These are phyloP conservation scores for Cyberlindnera suaveolens DNA, from an alignment of 805 yeast species.

Conservation along the genomic window DNA sequence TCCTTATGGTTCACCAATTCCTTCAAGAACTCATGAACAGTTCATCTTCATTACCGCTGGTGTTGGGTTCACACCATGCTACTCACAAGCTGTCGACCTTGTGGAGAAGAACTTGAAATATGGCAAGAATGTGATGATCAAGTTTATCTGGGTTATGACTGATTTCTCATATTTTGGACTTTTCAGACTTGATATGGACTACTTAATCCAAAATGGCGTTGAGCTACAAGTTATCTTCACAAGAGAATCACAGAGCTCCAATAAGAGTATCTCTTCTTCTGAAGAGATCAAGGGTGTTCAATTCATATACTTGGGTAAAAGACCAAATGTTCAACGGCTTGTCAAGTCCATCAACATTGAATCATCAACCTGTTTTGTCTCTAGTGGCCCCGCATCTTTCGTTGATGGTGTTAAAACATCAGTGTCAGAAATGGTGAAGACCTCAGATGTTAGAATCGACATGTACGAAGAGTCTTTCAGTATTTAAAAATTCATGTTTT, in stretches of 20 bases:
- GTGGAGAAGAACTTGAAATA: constrained; percentile 11
- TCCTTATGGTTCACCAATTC: constrained; percentile 48
- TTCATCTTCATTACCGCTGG: constrained; percentile 43
- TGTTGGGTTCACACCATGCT: constrained; percentile 46
- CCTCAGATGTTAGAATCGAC: constrained; percentile 24
- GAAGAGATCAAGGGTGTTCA: background rate
- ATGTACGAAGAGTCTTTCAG: constrained; percentile 27
- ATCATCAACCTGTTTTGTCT: constrained; percentile 42
- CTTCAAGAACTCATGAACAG: constrained; percentile 32
- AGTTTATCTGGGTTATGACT: constrained; percentile 61
- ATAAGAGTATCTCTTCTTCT: background rate
- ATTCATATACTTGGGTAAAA: constrained; percentile 4
- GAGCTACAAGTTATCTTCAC: constrained; percentile 15
- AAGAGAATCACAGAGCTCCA: constrained; percentile 3
- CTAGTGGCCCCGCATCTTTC: constrained; percentile 61
- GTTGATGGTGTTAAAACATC: constrained; percentile 49
- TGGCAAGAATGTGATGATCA: constrained; percentile 23
- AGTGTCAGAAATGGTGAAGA: constrained; percentile 35
- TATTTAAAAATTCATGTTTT: constrained; percentile 6
- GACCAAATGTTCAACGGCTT: constrained; percentile 11
- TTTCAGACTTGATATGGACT: constrained; percentile 40
- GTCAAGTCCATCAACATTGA: constrained; percentile 16
- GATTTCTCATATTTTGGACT: constrained; percentile 42
- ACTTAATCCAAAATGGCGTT: constrained; percentile 24
- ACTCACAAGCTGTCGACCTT: constrained; percentile 32